Base-by-base conservation (phyloP, 208 protist genomes). In the Wallacemonas rigidus region DNA sequence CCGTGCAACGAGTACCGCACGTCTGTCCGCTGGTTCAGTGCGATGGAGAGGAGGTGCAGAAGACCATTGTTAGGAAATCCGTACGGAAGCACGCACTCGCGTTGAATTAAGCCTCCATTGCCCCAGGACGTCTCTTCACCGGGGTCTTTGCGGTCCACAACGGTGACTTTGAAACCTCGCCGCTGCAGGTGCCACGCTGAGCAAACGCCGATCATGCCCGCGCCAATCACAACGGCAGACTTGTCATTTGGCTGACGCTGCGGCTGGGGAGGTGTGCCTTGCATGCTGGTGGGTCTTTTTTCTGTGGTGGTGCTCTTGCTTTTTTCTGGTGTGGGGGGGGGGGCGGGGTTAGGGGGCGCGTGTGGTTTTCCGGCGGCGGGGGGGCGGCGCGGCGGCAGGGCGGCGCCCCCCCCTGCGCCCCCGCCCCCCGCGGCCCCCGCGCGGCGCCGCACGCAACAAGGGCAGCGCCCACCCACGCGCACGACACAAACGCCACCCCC, bases 71-170 rank as follows among this genome's bases (percentile, higher is more conserved):
- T 17, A 36, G 71, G 71, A 39, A 75, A 67, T 0, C 63, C 38
- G 47, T 77, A 69, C 0, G 71, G 71, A n/a, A 39, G 7, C 40
- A 76, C 26, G 54, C 63, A 71, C 17, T 70, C 51, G 9, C 64
- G 63, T 45, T 77, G 69, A 17, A 80, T 75, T 6, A 76, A 11
- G 35, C 71, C 71, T 9, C 67, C 69, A 39, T 80, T 80, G 14
- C 72, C 69, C 68, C 56, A 79, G 2, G 67, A 77, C 11, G 64
- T 80, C 38, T 76, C 61, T 43, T 74, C 69, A 12, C 71, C 68
- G 2, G 71, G 71, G 3, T 47, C 56, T 51, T 62, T 71, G 1
- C 68, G 45, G 40, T 80, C 71, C 45, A 71, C 69, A 12, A 80
- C 44, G 39, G 72, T 75, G 3, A 80, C 69, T 1, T 56, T 50